Percentiles rank a stretch among this genome's conserved stretches.
Conservation (phyloP, 768 basidiomycete species). For the Aureoboletus auriporus region DNA sequence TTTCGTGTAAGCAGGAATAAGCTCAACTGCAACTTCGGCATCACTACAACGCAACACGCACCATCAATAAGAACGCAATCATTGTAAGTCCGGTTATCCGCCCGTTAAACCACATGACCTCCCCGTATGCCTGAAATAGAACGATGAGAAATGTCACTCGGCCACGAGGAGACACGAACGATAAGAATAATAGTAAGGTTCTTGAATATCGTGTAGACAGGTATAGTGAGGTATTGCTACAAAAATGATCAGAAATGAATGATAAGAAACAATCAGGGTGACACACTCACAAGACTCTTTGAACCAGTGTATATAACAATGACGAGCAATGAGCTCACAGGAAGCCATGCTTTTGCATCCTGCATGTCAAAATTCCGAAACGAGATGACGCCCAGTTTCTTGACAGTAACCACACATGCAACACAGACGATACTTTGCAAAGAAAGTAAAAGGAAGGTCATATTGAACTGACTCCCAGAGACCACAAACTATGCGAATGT, state of each 20-base stretch:
- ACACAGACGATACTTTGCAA: slow-evolving; percentile 91
- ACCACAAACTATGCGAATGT: slow-evolving; percentile 73
- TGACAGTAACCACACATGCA: slow-evolving; percentile 66
- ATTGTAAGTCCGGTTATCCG: slow-evolving; percentile 84
- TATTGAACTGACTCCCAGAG: slow-evolving; percentile 87
- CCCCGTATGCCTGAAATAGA: slow-evolving; percentile 80
- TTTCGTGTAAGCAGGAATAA: background rate
- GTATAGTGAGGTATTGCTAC: slow-evolving; percentile 96
- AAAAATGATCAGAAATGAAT: background rate
- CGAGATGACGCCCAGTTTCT: slow-evolving; percentile 72
- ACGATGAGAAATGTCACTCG: background rate
- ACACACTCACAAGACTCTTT: slow-evolving; percentile 80
- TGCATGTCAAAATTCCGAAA: slow-evolving; percentile 79
- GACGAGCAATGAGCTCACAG: slow-evolving; percentile 89
- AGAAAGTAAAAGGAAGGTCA: slow-evolving; percentile 92
- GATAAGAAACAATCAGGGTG: background rate
- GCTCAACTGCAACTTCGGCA: background rate
- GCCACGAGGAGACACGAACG: slow-evolving; percentile 41
- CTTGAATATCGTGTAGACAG: slow-evolving; percentile 99
- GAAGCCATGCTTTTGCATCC: slow-evolving; percentile 93
- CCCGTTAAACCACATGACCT: slow-evolving; percentile 95
- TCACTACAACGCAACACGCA: slow-evolving; percentile 26
- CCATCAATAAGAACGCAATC: slow-evolving; percentile 91
- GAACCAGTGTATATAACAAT: slow-evolving; percentile 97
- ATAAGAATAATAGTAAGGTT: slow-evolving; percentile 99